Percentiles rank a stretch among this genome's conserved stretches.
Conservation (phyloP, 495 filamentous ascomycete species). For the Penicillium desertorum region DNA sequence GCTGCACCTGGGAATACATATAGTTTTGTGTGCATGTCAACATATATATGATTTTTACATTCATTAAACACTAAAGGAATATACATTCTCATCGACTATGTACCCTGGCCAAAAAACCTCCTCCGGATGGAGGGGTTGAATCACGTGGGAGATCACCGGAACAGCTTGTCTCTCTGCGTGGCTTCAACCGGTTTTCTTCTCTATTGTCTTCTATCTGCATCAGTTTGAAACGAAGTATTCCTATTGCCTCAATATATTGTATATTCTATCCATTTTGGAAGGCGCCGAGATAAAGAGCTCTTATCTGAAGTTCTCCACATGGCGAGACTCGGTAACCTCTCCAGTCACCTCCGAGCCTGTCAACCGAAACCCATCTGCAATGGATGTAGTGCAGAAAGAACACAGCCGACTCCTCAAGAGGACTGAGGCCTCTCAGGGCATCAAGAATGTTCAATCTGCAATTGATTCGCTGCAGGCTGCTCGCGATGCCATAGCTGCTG, state of each 20-base stretch:
- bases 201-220: background rate
- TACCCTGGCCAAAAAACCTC: too few species aligned
- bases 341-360: conserved; percentile 21
- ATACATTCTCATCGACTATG: background rate
- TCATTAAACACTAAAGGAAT: too few species aligned
- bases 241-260: background rate
- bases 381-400: conserved; percentile 74
- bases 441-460: conserved; percentile 74
- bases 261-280: background rate
- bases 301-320: conserved; percentile 12
- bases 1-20: too few species aligned
- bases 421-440: conserved; percentile 65
- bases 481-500: conserved; percentile 63
- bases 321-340: conserved; percentile 28
- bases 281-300: conserved; percentile 3
- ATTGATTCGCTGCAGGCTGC: conserved; percentile 74
- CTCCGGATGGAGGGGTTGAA: background rate
- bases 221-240: background rate
- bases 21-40: too few species aligned
- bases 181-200: background rate
- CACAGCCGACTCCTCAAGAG: conserved; percentile 66
- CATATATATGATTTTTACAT: too few species aligned
- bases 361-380: conserved; percentile 29
- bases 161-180: background rate
- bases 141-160: conserved; percentile 4